Conservation (phyloP, 2,329 filamentous ascomycete species). For the Pseudogymnoascus sp. region DNA sequence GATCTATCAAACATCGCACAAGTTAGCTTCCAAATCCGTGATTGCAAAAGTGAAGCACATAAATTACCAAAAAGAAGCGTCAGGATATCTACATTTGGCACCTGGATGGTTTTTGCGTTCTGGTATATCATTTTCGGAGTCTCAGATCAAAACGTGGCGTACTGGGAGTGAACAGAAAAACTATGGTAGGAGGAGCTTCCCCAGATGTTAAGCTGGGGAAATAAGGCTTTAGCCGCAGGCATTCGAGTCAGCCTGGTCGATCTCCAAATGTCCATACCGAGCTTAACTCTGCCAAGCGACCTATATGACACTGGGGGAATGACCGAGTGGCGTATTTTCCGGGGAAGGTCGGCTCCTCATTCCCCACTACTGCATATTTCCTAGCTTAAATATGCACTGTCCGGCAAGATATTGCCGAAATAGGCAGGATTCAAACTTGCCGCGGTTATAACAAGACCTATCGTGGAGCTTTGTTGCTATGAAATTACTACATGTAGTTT, state of each 20-base stretch:
- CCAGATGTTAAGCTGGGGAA: background rate
- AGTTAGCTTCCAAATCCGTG: background rate
- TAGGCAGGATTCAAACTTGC: background rate
- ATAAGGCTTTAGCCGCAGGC: background rate
- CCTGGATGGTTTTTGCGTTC: conserved; percentile 9
- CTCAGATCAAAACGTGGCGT: background rate
- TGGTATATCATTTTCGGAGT: conserved; percentile 13
- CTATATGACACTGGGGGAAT: background rate
- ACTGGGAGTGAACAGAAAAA: background rate
- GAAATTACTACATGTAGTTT: background rate
- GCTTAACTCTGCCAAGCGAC: background rate
- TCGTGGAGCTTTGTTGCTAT: background rate
- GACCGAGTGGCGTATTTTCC: background rate
- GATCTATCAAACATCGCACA: conserved; percentile 26
- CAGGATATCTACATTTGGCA: conserved; percentile 15
- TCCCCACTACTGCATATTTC: background rate
- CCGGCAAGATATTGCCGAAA: background rate
- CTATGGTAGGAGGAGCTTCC: background rate
- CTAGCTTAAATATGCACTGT: conserved; percentile 1
- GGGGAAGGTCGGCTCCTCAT: background rate
- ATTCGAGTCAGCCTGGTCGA: background rate
- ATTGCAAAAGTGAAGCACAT: background rate
- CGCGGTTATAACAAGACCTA: background rate
- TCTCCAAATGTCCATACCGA: background rate
- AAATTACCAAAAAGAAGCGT: conserved; percentile 15